Conservation (phyloP, 495 filamentous ascomycete species). For the Tetracladium setigerum region DNA sequence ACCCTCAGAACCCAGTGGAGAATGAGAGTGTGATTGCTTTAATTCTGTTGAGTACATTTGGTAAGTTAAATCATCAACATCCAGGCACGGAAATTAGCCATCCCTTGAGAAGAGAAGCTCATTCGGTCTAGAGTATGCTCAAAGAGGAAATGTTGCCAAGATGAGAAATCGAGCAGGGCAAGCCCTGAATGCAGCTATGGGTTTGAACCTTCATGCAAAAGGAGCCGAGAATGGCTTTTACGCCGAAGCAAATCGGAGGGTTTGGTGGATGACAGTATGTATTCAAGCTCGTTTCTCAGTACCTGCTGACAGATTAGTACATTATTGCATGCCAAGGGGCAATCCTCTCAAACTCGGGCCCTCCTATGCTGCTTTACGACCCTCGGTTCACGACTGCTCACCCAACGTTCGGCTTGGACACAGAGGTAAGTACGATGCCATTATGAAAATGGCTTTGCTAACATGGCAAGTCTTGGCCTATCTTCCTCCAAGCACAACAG, state of each 20-base stretch:
- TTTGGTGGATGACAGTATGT: conserved; percentile 57
- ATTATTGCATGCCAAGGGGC: conserved; percentile 52
- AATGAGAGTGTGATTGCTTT: conserved; percentile 48
- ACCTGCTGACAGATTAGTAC: conserved; percentile 30
- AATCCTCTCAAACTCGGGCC: conserved; percentile 51
- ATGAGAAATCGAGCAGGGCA: conserved; percentile 53
- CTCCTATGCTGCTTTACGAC: conserved; percentile 46
- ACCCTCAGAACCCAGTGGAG: conserved; percentile 42
- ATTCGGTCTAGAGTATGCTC: conserved; percentile 38
- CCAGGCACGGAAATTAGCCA: no score
- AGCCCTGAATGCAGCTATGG: conserved; percentile 45
- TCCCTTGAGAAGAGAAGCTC: no score
- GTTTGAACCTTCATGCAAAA: conserved; percentile 41
- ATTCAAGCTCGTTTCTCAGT: neutral
- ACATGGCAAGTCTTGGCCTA: conserved; percentile 35
- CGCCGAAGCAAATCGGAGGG: conserved; percentile 44
- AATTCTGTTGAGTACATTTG: conserved; percentile 46
- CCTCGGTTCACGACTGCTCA: conserved; percentile 49
- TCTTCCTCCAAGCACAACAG: conserved; percentile 50
- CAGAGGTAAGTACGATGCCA: conserved; percentile 34
- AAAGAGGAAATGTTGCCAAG: conserved; percentile 53
- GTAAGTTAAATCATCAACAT: no score
- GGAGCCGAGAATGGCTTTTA: conserved; percentile 39
- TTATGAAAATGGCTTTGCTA: neutral
- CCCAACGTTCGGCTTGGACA: conserved; percentile 43